These are phyloP conservation scores for Aurantiochytrium sp. DNA, from an alignment of 108 stramenopile genomes.

Conservation along the genomic window DNA sequence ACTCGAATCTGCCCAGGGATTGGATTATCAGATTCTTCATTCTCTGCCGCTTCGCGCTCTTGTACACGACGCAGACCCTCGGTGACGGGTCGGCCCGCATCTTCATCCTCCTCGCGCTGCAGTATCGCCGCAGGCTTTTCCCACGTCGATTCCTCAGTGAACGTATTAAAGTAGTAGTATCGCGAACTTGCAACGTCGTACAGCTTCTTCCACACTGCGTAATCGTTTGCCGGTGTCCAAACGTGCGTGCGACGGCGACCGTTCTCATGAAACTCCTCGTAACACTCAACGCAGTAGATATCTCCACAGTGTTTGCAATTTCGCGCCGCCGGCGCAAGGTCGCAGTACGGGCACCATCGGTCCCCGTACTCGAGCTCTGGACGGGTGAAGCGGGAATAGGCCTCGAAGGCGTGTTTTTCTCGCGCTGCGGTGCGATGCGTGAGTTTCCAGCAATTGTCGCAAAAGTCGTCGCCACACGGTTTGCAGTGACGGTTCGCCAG, in stretches of 20 bases:
- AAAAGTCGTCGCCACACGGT: background rate
- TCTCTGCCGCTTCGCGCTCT: background rate
- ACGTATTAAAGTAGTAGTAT: background rate
- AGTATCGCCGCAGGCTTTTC: background rate
- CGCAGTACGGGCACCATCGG: background rate
- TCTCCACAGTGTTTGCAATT: background rate
- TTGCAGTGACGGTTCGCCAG: background rate
- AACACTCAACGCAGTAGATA: background rate
- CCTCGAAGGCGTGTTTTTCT: background rate
- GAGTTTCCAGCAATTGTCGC: background rate
- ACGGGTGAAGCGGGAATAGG: background rate
- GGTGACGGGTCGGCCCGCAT: background rate
- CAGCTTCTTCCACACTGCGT: background rate
- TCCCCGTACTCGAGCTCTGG: conserved; percentile 3
- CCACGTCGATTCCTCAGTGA: background rate
- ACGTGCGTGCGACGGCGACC: background rate
- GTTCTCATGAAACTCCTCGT: background rate
- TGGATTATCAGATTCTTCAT: background rate
- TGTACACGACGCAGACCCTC: background rate
- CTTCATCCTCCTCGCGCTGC: background rate
- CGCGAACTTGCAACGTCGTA: background rate
- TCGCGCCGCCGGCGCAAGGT: background rate
- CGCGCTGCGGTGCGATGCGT: background rate
- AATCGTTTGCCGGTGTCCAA: background rate
- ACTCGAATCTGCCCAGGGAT: background rate